Base-by-base conservation (phyloP, 345 rosid genomes). In the Eucalyptus urophylla region DNA sequence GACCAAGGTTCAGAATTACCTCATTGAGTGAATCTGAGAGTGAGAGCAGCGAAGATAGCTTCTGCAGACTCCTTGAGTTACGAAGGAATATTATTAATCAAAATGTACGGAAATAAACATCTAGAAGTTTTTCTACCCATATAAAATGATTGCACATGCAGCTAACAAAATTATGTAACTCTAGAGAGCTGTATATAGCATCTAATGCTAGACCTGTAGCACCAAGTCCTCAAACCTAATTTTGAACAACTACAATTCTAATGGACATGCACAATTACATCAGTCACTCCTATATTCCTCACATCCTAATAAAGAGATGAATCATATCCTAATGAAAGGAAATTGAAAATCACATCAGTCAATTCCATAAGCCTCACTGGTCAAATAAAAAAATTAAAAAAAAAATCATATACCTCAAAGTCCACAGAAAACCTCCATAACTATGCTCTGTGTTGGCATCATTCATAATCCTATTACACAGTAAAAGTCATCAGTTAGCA, bases 381-480 rank as follows among this genome's bases (percentile, higher is more conserved):
- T 76, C 83, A 76, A 40, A 19, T 37, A 21, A 76, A 85, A 88
- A 53, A 19, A 17, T 33, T 43, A 43, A 43, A 43, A 85, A 88
- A 29, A 29, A 88, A 67, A 90, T 47, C 89, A 80, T 94, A 97
- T 94, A 97, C 99, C 99, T 89, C 94, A 97, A 92, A 90, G 96
- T 96, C 99, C 99, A 97, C 25, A 97, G 92, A 85, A 97, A 91
- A 88, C 99, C 96, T 93, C 95, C 99, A 92, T 95, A 97, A 44
- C 95, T 90, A 91, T 94, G 97, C 91, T 92, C 92, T 92, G 89
- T 92, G 92, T 91, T 95, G 89, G 99, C 96, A 92, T 95, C 98
- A 90, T 94, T 94, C 94, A 97, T 62, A 90, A 97, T 94, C 92
- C 99, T 97, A 96, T 89, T 91, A 89, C 62, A 90, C 87, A 92